phyloP scores from a whole-genome alignment of 1,139 yeast genomes.

The Sugiyamaella castrensis region DNA sequence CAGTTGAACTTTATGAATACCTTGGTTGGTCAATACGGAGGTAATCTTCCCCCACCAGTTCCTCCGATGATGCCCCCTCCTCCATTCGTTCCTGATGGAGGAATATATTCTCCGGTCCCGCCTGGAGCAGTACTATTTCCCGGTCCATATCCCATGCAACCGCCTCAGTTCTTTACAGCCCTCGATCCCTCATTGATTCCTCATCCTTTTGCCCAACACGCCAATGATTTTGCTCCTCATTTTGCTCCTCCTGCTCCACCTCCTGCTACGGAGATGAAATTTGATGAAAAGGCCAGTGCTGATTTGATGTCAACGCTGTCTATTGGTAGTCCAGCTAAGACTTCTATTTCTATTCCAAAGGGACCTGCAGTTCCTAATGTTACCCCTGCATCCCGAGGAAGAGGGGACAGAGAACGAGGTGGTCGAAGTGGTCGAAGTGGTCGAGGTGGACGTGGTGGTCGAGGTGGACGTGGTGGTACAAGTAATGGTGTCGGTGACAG shows the following conservation, averaged over 20 bases:
- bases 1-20: constrained; percentile 50
- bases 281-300: constrained; percentile 31
- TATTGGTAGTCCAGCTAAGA: constrained; percentile 15
- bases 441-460: constrained; percentile 10
- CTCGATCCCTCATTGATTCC: constrained; percentile 19
- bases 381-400: constrained; percentile 21
- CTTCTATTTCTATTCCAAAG: background rate
- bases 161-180: constrained; percentile 14
- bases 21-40: constrained; percentile 34
- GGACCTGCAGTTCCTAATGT: constrained; percentile 10
- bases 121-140: constrained; percentile 17
- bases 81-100: constrained; percentile 26
- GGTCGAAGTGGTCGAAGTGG: constrained; percentile 25
- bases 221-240: background rate
- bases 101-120: constrained; percentile 26
- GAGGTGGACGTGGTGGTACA: constrained; percentile 10
- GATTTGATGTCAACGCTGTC: constrained; percentile 34
- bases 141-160: constrained; percentile 18
- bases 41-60: constrained; percentile 20
- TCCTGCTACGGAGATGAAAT: constrained; percentile 25
- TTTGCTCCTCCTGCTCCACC: constrained; percentile 11
- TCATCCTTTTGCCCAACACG: constrained; percentile 15
- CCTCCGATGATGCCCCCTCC: constrained; percentile 36
- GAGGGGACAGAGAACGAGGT: constrained; percentile 35
- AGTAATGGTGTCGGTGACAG: background rate